Base-by-base conservation (phyloP, 2,329 filamentous ascomycete genomes). In the Plenodomus tracheiphilus region DNA sequence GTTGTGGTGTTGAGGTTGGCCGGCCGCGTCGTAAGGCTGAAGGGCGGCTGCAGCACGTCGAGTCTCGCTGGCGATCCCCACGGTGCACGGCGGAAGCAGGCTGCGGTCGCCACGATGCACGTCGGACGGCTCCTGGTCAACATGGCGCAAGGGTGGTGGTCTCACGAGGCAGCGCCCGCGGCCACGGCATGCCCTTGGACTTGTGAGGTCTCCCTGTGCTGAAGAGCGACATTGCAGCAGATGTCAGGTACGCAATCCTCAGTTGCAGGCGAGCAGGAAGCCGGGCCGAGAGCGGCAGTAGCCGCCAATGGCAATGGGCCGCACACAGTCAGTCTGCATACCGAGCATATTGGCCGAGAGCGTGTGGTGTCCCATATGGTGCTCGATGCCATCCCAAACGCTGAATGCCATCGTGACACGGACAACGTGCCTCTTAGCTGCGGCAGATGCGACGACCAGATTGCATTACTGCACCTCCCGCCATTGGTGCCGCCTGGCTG, bases 1-100 rank as follows among this genome's bases (percentile, higher is more conserved):
- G 39, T 20, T 47, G 47, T 59, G 51, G 46, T 46, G 47, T 51
- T 51, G 49, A 40, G n/a, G 41, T 51, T 47, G 36, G 48, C 50
- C 49, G 56, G 53, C 56, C 62, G 58, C 59, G 48, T 58, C 59
- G 54, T 66, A 70, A 67, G 67, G 67, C 67, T 70, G 67, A 65
- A 56, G 47, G 51, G 44, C 43, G 37, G 37, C 51, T 51, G 50
- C 49, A 25, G 13, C 18, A 16, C 8, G n/a, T n/a, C n/a, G n/a
- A 10, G 16, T 4, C 16, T 50, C n/a, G n/a, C n/a, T n/a, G n/a
- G 41, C 55, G 22, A 50, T 59, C 56, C 57, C 58, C 54, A 55
- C 49, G 49, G 53, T 43, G 56, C 56, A 58, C 51, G 39, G 39
- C 42, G 56, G 54, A 20, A 18, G 35, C 8, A 10, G 16, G 16